These are phyloP conservation scores for Xylaria sp. DNA, from an alignment of 2,329 filamentous ascomycete species.

Conservation along the genomic window DNA sequence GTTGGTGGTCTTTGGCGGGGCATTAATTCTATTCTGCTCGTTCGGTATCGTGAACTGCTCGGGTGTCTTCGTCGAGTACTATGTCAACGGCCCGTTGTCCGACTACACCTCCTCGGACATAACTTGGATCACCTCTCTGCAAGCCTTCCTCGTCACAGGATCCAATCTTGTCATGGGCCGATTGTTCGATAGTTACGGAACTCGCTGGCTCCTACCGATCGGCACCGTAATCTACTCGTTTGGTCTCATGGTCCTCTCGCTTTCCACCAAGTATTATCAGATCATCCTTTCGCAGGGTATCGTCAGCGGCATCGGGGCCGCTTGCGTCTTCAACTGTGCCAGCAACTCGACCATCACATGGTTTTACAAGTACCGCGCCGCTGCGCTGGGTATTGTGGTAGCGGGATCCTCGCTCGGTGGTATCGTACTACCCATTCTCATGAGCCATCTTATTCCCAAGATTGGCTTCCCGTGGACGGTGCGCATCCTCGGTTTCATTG, in stretches of 20 bases:
- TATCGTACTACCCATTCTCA: conserved; percentile 62
- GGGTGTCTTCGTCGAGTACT: conserved; percentile 65
- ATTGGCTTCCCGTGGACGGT: conserved; percentile 50
- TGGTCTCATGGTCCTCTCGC: conserved; percentile 65
- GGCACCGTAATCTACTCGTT: conserved; percentile 62
- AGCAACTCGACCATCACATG: conserved; percentile 27
- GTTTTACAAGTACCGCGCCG: conserved; percentile 25
- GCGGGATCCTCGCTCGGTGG: conserved; percentile 58
- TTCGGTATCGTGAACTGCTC: conserved; percentile 50
- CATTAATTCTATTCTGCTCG: conserved; percentile 44
- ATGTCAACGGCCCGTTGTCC: conserved; percentile 53
- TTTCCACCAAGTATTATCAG: conserved; percentile 50
- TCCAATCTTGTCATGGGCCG: conserved; percentile 46
- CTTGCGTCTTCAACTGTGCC: conserved; percentile 28
- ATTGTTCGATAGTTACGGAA: conserved; percentile 30
- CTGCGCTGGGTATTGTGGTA: conserved; percentile 37
- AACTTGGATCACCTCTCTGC: conserved; percentile 62
- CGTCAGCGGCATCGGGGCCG: conserved; percentile 42
- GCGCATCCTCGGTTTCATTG: conserved; percentile 45
- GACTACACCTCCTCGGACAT: conserved; percentile 56
- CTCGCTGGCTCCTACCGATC: conserved; percentile 49
- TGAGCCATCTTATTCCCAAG: conserved; percentile 52
- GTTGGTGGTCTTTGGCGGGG: conserved; percentile 28
- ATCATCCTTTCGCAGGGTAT: conserved; percentile 48
- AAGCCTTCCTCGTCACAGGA: conserved; percentile 52